Base-by-base conservation (phyloP, 768 basidiomycete species). In the Auricularia sp. region DNA sequence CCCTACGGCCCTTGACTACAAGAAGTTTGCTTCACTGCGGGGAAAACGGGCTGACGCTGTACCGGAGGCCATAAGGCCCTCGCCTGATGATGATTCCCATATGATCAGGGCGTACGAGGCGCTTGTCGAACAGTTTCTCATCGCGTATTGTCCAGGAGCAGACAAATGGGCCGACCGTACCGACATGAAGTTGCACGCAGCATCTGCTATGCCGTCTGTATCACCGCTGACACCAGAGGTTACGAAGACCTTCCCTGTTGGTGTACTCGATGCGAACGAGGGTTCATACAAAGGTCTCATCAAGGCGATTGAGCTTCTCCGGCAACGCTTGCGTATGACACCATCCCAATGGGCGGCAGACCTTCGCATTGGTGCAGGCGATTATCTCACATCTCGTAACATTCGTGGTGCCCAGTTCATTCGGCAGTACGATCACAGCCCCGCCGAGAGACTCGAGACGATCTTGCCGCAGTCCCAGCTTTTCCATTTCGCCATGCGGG, bases 261-360 rank as follows among this genome's bases (percentile, higher is more conserved):
- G 73, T 18, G 70, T 73, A 2, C 71, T 74, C 61, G 70, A 74
- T 65, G 67, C 73, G 3, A 69, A 74, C 61, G 73, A 74, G 64
- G 73, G 74, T 2, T 74, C 74, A 0, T 74, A 73, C 62, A 69
- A 71, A 39, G 73, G 71, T 0, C 62, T 71, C 3, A 62, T 75
- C 2, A 63, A 72, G 2, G 66, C 73, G n/a, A 6, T 73, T 2
- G 64, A 71, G 56, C 64, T 36, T 3, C 68, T 75, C 36, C 69
- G 68, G 33, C 66, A 72, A 58, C 18, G 65, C n/a, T 64, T 68
- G n/a, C 63, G 61, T 12, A 51, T 74, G 8, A 58, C 63, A 8
- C 63, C 66, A 35, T 64, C 70, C 6, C 62, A 65, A 56, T 72
- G 70, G 72, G 64, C 71, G 14, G 36, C 39, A 0, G 69, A 71